Evolutionary conservation across 225 moss, liverwort and hornwort species (phyloP).

Genomic region (Straminergon stramineum): DNA sequence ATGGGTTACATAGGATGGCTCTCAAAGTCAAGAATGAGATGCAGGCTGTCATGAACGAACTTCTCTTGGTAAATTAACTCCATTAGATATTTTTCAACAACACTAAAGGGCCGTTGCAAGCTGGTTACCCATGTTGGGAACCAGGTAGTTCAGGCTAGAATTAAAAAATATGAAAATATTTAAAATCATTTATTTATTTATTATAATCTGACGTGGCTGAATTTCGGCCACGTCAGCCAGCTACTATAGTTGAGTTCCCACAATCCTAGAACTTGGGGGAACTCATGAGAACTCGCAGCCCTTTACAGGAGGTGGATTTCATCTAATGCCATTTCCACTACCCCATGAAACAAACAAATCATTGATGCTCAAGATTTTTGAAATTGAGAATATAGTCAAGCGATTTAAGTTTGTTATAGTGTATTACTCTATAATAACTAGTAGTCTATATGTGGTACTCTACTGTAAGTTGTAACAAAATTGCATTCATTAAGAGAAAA

Average conservation of each 20-base stretch:
- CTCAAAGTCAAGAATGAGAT: slow-evolving; percentile 69
- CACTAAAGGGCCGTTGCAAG: no score
- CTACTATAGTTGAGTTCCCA: no score
- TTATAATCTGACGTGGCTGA: no score
- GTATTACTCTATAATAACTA: neutral
- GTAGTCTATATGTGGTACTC: neutral
- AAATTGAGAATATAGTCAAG: neutral
- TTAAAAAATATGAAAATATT: no score
- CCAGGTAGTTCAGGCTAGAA: no score
- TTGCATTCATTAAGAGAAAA: neutral
- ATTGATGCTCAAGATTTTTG: neutral
- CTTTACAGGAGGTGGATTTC: no score
- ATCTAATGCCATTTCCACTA: neutral
- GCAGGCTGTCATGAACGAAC: slow-evolving; percentile 49
- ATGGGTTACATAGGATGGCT: slow-evolving; percentile 62
- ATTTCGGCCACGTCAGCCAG: no score
- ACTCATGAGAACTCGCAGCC: no score
- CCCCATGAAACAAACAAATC: neutral
- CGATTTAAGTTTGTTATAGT: neutral
- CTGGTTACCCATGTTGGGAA: no score
- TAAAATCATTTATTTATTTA: no score
- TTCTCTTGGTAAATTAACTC: slow-evolving; percentile 43
- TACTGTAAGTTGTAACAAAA: neutral
- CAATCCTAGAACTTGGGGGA: no score
- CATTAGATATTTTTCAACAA: no score